Base-by-base conservation (phyloP, 495 filamentous ascomycete genomes). In the Penicillium dipodomyicola region DNA sequence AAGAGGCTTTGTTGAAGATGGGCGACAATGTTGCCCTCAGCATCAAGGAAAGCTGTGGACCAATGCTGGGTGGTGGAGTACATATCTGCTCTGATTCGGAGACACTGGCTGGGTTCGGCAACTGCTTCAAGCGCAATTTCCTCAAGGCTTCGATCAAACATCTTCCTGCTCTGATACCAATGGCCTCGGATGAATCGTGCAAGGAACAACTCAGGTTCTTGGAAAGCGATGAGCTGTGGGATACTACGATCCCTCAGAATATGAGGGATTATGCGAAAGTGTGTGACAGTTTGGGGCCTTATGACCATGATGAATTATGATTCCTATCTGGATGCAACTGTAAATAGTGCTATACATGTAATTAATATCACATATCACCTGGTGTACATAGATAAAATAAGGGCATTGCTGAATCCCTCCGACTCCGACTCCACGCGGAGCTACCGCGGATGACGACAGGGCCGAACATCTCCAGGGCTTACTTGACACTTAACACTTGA, bases 241-340 rank as follows among this genome's bases (percentile, higher is more conserved):
- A 72, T 32, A 65, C 68, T 35, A 71, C 68, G 4, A 72, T 77
- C 33, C 74, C 74, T n/a, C 58, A 67, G 23, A 76, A 77, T 40
- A 77, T 77, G 74, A 58, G 72, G 10, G 73, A 72, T 29, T 77
- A 77, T 64, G 73, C 74, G 40, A 65, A 64, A 27, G 72, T 70
- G 43, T 77, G 74, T 58, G 62, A 70, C 56, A 33, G 58, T 11
- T 56, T 74, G 56, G 61, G 47, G n/a, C 44, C 56, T 15, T 19
- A 43, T 39, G 54, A 66, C 15, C 63, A 68, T 57, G 68, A 71
- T 39, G 65, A 68, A 29, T 49, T 67, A 55, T 69, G 45, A 67
- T 5, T 10, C 29, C 10, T 41, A 14, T 10, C 11, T 20, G 5
- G 14, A 27, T 14, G 1, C 9, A 6, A 41, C 8, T 20, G 45